Conservation (phyloP, 306 rosid species). For the Dryas alaskensis region DNA sequence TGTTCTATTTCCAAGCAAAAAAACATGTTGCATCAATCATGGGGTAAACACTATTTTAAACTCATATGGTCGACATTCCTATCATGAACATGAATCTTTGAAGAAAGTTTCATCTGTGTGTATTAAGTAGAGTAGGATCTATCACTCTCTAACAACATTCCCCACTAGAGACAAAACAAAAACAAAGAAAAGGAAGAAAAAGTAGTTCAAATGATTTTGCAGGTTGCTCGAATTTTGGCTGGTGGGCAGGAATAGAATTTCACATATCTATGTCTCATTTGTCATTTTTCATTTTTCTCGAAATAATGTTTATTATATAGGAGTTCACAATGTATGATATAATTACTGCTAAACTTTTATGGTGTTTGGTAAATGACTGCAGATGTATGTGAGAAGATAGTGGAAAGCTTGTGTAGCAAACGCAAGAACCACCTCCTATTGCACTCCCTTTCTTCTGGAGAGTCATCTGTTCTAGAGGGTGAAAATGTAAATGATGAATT, state of each 20-base stretch:
- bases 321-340: neutral
- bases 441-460: conserved; percentile 57
- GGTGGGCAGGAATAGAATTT: neutral
- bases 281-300: neutral
- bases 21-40: neutral
- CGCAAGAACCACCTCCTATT: conserved; percentile 62
- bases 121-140: neutral
- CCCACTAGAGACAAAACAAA: neutral
- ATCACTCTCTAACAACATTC: neutral
- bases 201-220: neutral
- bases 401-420: conserved; percentile 81
- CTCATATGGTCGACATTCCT: neutral
- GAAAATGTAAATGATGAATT: conserved; percentile 75
- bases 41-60: neutral
- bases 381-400: conserved; percentile 89
- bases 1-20: neutral
- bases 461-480: conserved; percentile 55
- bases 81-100: neutral
- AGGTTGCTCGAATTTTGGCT: neutral
- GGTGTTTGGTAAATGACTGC: conserved; percentile 38
- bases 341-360: conserved; percentile 15
- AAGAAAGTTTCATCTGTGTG: neutral
- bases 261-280: neutral
- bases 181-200: neutral
- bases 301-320: neutral